Evolutionary conservation across 257 asterid species (phyloP).

Genomic region (Solanum lignicaule): DNA sequence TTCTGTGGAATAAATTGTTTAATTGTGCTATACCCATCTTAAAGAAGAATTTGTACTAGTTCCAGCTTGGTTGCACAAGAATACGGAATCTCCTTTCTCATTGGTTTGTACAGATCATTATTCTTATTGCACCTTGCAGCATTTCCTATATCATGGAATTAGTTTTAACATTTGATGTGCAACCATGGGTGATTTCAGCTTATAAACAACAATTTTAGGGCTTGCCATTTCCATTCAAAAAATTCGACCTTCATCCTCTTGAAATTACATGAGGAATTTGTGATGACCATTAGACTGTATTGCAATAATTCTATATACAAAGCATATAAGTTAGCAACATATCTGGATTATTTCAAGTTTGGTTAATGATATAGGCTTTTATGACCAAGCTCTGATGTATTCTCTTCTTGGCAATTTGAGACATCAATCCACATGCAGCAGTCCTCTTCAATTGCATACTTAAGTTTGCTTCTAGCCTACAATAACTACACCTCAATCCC

Average conservation of each 20-base stretch:
- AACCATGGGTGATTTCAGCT: neutral
- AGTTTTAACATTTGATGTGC: neutral
- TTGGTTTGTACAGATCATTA: neutral
- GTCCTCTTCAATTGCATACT: neutral
- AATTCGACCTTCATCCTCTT: neutral
- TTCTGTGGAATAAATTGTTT: neutral
- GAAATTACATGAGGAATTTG: neutral
- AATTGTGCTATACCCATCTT: neutral
- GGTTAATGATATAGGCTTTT: neutral
- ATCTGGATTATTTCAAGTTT: neutral
- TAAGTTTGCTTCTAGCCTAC: neutral
- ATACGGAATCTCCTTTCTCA: neutral
- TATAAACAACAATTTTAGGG: neutral
- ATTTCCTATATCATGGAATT: neutral
- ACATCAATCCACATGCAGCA: neutral
- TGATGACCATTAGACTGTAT: neutral
- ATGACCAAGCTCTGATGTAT: neutral
- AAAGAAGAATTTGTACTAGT: slow-evolving; percentile 1
- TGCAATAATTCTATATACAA: neutral
- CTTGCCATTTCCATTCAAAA: neutral
- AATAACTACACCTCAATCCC: neutral
- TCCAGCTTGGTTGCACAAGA: neutral
- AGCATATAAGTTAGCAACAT: neutral
- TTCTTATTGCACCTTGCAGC: neutral
- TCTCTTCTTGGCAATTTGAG: neutral